A percentile compares a stretch with the other conserved stretches of the same genome.
phyloP scores from a whole-genome alignment of 2,329 filamentous ascomycete species.

The Aaosphaeria arxii region DNA sequence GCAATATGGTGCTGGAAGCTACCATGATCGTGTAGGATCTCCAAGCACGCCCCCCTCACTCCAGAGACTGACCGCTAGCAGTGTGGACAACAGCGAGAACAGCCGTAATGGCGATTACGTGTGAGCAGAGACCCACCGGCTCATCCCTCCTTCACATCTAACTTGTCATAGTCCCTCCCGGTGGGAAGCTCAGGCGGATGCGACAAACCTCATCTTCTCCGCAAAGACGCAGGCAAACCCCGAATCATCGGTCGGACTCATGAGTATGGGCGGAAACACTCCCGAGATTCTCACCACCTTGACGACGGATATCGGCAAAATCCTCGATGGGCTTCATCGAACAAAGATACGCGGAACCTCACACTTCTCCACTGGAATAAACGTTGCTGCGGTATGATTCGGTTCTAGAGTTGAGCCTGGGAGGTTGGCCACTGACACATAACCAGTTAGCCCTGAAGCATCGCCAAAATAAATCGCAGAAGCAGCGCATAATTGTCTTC shows the following conservation, averaged over 20 bases:
- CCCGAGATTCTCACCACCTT: slow-evolving; percentile 95
- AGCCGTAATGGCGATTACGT: slow-evolving; percentile 92
- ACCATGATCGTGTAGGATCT: slow-evolving; percentile 82
- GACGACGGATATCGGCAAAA: slow-evolving; percentile 93
- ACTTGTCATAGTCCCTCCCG: slow-evolving; percentile 69
- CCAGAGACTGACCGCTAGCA: slow-evolving; percentile 31
- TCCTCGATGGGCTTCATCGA: slow-evolving; percentile 80
- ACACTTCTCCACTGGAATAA: slow-evolving; percentile 89
- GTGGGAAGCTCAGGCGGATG: slow-evolving; percentile 95
- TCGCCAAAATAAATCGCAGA: slow-evolving; percentile 94
- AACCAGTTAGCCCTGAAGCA: slow-evolving; percentile 89
- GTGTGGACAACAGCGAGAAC: slow-evolving; percentile 97
- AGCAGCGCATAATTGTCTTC: slow-evolving; percentile 95
- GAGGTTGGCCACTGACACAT: slow-evolving; percentile 8
- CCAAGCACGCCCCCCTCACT: slow-evolving; percentile 6
- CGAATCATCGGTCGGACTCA: slow-evolving; percentile 93
- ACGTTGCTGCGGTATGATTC: slow-evolving; percentile 80
- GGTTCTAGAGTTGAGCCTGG: slow-evolving; percentile 43
- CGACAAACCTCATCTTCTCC: slow-evolving; percentile 91
- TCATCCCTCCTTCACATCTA: not conserved
- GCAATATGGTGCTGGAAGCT: slow-evolving; percentile 95
- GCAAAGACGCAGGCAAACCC: slow-evolving; percentile 93
- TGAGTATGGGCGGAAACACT: slow-evolving; percentile 98
- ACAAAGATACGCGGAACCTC: slow-evolving; percentile 82
- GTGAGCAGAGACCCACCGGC: slow-evolving; percentile 36